These are phyloP conservation scores for Apiospora saccharicola DNA, from an alignment of 2,329 filamentous ascomycete genomes.

Conservation along the genomic window DNA sequence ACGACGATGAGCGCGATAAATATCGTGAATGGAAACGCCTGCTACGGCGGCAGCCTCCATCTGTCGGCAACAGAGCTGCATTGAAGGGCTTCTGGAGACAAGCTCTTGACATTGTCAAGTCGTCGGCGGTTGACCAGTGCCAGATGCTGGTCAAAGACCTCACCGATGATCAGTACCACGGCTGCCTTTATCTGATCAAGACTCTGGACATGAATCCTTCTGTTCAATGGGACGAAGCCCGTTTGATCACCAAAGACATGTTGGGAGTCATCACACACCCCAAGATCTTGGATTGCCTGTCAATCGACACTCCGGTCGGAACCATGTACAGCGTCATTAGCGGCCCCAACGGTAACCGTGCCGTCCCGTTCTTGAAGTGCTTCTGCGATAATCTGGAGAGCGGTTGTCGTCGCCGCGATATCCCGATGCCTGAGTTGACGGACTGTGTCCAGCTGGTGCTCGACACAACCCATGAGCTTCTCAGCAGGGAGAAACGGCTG, in stretches of 20 bases:
- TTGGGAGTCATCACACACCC: conserved; percentile 28
- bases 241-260: conserved; percentile 35
- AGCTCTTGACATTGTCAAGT: not conserved
- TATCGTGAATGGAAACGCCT: conserved; percentile 50
- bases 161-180: not conserved
- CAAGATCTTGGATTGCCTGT: conserved; percentile 31
- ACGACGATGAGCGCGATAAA: conserved; percentile 45
- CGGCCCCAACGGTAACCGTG: conserved; percentile 42
- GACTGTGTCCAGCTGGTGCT: conserved; percentile 36
- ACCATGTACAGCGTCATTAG: conserved; percentile 45
- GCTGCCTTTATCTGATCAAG: not conserved
- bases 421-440: not conserved
- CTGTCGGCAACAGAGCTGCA: conserved; percentile 39
- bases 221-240: conserved; percentile 40
- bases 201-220: conserved; percentile 36
- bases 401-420: conserved; percentile 27
- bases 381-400: conserved; percentile 37
- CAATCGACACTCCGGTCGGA: conserved; percentile 48
- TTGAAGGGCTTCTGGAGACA: conserved; percentile 34
- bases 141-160: not conserved
- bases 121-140: not conserved
- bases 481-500: not conserved
- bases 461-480: not conserved
- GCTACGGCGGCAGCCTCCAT: conserved; percentile 24
- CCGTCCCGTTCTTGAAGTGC: conserved; percentile 42